Evolutionary conservation across 1,284 basidiomycete genomes (phyloP).

Genomic region (Rugosomyces carneus): DNA sequence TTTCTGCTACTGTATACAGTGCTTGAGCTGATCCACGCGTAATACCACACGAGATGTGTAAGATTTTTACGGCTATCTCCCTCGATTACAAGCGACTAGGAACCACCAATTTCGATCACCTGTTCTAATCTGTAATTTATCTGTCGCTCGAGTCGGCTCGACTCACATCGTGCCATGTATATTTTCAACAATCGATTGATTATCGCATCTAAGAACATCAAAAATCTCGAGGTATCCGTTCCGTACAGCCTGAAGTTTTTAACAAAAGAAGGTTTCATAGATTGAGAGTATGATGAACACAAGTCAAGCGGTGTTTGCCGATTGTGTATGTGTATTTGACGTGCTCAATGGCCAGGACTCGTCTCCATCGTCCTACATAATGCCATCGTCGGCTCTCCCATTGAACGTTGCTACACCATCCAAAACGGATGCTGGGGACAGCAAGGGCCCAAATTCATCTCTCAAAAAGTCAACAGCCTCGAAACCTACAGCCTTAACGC

Average conservation of each 20-base stretch:
- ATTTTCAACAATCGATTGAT: background rate
- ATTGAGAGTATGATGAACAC: background rate
- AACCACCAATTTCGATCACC: background rate
- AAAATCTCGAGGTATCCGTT: background rate
- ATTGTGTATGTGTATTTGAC: background rate
- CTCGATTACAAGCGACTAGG: background rate
- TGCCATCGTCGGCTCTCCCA: constrained; percentile 45
- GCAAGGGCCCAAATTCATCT: constrained; percentile 41
- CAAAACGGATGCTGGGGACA: constrained; percentile 36
- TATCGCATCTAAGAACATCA: background rate
- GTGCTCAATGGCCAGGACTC: background rate
- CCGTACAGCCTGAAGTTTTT: background rate
- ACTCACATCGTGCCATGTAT: background rate
- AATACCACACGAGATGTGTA: background rate
- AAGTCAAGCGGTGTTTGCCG: background rate
- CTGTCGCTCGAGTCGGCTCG: background rate
- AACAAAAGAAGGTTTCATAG: background rate
- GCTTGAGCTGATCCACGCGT: background rate
- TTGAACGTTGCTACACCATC: constrained; percentile 53
- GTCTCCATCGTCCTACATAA: constrained; percentile 6
- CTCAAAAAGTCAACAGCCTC: constrained; percentile 27
- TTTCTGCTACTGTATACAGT: background rate
- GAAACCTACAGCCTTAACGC: constrained; percentile 32
- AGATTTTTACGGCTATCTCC: background rate
- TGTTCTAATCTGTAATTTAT: background rate